Evolutionary conservation across 257 asterid genomes (phyloP).

Genomic region (Linaria vulgaris): DNA sequence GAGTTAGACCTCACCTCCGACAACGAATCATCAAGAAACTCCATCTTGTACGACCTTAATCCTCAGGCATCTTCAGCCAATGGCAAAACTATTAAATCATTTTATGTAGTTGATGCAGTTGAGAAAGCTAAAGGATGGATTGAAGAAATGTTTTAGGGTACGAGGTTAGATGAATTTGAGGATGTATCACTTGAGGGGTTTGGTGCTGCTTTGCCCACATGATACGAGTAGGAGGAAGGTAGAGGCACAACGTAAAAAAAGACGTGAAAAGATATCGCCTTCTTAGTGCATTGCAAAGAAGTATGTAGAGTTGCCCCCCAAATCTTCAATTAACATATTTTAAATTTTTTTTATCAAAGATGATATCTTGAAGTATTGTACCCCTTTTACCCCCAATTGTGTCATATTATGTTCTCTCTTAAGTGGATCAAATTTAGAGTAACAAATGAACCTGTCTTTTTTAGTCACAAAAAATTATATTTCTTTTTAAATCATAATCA

Average conservation of each 20-base stretch:
- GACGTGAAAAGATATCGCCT: constrained; percentile 63
- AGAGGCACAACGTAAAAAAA: constrained; percentile 61
- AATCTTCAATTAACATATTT: no score
- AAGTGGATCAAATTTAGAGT: no score
- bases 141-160: constrained; percentile 53
- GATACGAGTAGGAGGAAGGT: constrained; percentile 82
- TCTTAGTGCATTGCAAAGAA: no score
- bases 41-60: constrained; percentile 61
- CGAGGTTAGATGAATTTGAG: constrained; percentile 47
- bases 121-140: constrained; percentile 53
- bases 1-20: constrained; percentile 51
- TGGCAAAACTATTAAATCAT: constrained; percentile 24
- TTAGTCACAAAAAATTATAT: no score
- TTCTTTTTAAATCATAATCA: no score
- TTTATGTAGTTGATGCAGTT: constrained; percentile 24
- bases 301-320: no score
- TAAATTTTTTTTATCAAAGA: no score
- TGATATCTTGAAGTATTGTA: no score
- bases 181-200: constrained; percentile 76
- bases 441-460: no score
- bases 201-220: constrained; percentile 58
- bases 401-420: no score
- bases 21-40: constrained; percentile 36
- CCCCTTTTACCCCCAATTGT: no score
- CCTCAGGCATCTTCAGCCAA: constrained; percentile 38